phyloP scores from a whole-genome alignment of 352 stramenopile species.

The Phytophthora podocarpi region DNA sequence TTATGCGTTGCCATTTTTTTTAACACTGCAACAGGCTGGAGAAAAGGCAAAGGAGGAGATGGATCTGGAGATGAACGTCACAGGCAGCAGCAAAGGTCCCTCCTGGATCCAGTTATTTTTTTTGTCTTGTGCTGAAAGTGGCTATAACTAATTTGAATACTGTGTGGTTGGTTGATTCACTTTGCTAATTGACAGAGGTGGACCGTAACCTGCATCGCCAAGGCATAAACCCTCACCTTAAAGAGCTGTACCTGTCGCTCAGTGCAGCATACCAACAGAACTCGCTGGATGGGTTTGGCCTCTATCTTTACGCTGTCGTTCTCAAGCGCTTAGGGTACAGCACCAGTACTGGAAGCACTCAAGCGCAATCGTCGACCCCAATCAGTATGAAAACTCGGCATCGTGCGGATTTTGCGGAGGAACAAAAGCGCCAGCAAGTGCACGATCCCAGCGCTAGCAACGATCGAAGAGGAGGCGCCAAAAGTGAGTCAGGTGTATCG shows the following conservation, averaged over 20 bases:
- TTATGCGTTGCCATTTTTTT: background rate
- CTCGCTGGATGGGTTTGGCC: conserved; percentile 71
- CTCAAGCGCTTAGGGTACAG: conserved; percentile 68
- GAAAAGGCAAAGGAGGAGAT: conserved; percentile 86
- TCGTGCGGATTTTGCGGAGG: conserved; percentile 36
- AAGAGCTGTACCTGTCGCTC: conserved; percentile 69
- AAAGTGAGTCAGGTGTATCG: conserved; percentile 21
- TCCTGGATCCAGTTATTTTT: background rate
- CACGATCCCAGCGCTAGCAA: conserved; percentile 4
- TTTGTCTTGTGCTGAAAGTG: background rate
- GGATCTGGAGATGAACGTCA: conserved; percentile 72
- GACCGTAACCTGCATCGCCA: conserved; percentile 46
- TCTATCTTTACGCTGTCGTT: conserved; percentile 86
- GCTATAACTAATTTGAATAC: background rate
- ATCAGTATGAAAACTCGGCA: conserved; percentile 43
- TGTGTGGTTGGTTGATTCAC: background rate
- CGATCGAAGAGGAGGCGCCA: conserved; percentile 9
- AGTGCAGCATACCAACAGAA: conserved; percentile 51
- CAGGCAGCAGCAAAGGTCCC: conserved; percentile 46
- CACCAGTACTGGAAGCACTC: conserved; percentile 52
- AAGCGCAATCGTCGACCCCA: conserved; percentile 43
- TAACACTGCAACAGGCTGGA: conserved; percentile 45
- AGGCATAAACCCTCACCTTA: conserved; percentile 70
- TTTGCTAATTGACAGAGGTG: conserved; percentile 26
- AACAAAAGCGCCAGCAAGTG: conserved; percentile 47